Evolutionary conservation across 1,139 yeast genomes (phyloP).

Genomic region (Blastobotrys petasosporus): DNA sequence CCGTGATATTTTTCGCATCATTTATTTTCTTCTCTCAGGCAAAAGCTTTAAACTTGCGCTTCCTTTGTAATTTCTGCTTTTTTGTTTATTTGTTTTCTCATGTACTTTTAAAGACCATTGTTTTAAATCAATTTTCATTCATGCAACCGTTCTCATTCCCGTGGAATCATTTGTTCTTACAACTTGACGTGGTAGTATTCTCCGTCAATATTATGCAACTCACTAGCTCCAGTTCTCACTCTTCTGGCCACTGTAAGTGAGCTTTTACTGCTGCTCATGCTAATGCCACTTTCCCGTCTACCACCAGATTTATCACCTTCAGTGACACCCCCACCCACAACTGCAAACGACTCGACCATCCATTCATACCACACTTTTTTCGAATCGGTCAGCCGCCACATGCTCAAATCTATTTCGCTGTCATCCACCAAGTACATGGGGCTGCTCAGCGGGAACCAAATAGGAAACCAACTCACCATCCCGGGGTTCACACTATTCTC

Average conservation of each 20-base stretch:
- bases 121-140: not conserved
- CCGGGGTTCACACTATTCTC: slow-evolving; percentile 46
- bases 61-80: no score
- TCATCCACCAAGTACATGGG: slow-evolving; percentile 49
- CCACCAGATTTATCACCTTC: not conserved
- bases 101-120: no score
- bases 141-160: no score
- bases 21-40: no score
- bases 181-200: slow-evolving; percentile 21
- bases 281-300: no score
- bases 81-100: no score
- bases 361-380: slow-evolving; percentile 68
- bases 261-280: no score
- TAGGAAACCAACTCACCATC: slow-evolving; percentile 64
- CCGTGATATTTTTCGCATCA: no score
- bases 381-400: slow-evolving; percentile 40
- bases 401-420: slow-evolving; percentile 45
- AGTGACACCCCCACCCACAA: not conserved
- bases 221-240: slow-evolving; percentile 23
- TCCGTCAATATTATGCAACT: slow-evolving; percentile 27
- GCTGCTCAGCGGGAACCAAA: slow-evolving; percentile 59
- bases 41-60: no score
- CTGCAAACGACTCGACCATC: slow-evolving; percentile 47
- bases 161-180: slow-evolving; percentile 4
- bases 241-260: slow-evolving; percentile 11